phyloP scores from a whole-genome alignment of 345 rosid species.

The Moricandia moricandioides region DNA sequence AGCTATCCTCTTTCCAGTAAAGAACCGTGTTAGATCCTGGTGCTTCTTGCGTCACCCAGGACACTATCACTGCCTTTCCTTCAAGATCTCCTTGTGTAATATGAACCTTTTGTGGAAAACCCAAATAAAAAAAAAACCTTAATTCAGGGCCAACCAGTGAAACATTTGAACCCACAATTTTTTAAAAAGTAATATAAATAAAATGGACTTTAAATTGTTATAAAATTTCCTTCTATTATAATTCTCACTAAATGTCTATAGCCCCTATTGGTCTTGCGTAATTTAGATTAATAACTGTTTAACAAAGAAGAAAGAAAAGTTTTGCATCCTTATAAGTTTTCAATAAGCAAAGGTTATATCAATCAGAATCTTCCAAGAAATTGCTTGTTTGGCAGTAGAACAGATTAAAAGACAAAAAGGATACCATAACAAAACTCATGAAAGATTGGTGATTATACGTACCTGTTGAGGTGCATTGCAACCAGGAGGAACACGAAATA shows the following conservation, averaged over 20 bases:
- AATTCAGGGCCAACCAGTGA: not conserved
- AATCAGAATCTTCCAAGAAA: not conserved
- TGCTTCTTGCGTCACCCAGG: conserved; percentile 81
- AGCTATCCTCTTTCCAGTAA: conserved; percentile 63
- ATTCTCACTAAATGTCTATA: too few relatives aligned
- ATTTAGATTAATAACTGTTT: too few relatives aligned
- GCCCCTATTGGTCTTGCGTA: too few relatives aligned
- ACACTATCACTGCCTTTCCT: conserved; percentile 75
- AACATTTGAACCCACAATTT: too few relatives aligned
- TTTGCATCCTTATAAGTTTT: not conserved
- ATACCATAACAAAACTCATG: not conserved
- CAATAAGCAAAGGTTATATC: not conserved
- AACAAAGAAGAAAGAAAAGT: not conserved
- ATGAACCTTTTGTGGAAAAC: conserved; percentile 45
- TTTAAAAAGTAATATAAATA: too few relatives aligned
- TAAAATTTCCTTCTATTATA: too few relatives aligned
- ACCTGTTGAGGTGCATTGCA: conserved; percentile 96
- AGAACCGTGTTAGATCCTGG: conserved; percentile 58
- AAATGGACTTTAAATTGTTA: too few relatives aligned
- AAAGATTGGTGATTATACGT: not conserved
- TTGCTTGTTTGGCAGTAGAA: not conserved
- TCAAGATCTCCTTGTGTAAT: conserved; percentile 89
- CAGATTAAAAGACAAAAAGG: not conserved
- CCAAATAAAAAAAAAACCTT: not conserved
- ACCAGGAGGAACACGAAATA: conserved; percentile 62